Base-by-base conservation (phyloP, 2,329 filamentous ascomycete species). In the Hortaea werneckii region DNA sequence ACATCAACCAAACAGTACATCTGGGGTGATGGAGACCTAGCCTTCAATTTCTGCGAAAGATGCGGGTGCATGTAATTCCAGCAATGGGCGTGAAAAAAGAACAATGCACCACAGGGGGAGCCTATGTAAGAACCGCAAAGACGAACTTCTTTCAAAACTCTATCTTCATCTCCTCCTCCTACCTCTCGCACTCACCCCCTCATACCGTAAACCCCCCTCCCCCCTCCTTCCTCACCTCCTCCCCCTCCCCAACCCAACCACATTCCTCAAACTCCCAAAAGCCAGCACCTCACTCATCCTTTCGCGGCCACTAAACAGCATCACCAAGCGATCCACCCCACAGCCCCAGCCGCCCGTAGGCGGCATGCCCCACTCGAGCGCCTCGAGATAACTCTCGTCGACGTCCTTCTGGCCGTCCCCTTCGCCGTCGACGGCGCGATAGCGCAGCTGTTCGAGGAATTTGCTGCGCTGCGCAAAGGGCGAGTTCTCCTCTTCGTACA, bases 401-500 rank as follows among this genome's bases (percentile, higher is more conserved):
- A 82, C 62, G 41, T 65, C 57, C 64, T 75, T 58, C 56, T 69
- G 10, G 59, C 72, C 32, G 68, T 70, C 11, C 70, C 72, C 48
- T 1, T 72, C 71, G 1, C 66, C 69, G 46, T 68, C 68, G 5
- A 58, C 59, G 13, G 64, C 65, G 5, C 62, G 55, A 9, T 60
- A 62, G 12, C 61, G 56, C 5, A 66, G 48, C 58, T 82, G 79
- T 51, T 76, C 75, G 40, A 80, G 66, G 53, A 98, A 88, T 66
- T 98, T 98, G 45, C 77, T 74, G 40, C 85, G 76, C 68, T 98
- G 92, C 57, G 83, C 85, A 44, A 84, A 81, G 0, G 92, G 92
- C 43, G 87, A 85, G 65, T 98, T 98, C 64, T 98, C 92, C 67
- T 98, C 92, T 65, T 98, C 92, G 65, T 98, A 98, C 71, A 90